Evolutionary conservation across 108 stramenopile species (phyloP), one percentile per base, ranked within the genome.

Genomic region (Cylindrotheca fusiformis): DNA sequence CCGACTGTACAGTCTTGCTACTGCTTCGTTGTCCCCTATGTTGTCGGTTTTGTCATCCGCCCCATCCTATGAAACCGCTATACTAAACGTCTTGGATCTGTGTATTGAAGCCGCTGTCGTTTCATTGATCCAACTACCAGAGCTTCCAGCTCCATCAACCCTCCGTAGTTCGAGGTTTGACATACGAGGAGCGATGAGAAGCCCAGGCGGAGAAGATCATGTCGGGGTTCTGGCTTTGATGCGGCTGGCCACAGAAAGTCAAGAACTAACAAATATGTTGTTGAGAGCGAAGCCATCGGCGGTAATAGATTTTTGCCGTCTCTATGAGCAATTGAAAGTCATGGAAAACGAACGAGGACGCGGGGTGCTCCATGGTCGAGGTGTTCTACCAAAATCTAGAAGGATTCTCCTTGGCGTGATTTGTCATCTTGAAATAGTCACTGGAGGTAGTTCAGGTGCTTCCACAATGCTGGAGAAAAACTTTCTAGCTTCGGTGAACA

Each of bases 131-230:
- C 48, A 68, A 19, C 60, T 88, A 17, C 92, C 92, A 45, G 92
- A 93, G 57, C 76, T 93, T 12, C 59, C 72, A 19, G 83, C 84
- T 10, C 72, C 68, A 45, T 87, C 86, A 1, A 74, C 84, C 2
- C 79, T 93, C 2, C 47, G 72, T n/a, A 58, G 53, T 27, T 73
- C 83, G n/a, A 67, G 75, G 6, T 89, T 79, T 65, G 92, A 93
- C 59, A 88, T 90, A 32, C 74, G 81, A 32, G 92, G 92, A 3
- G 81, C 92, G 1, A 86, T 90, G 83, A 44, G 92, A 25, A 86
- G 84, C 12, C 86, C 92, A 4, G 92, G 92, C 31, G 88, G 88
- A 21, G 85, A 90, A 59, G 83, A 84, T 67, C 79, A 85, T 67
- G 65, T 85, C 36, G 92, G 88, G 14, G 76, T 79, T 58, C 70